Conservation (phyloP, 371 early-diverging fungal species). For the Circinella minor region DNA sequence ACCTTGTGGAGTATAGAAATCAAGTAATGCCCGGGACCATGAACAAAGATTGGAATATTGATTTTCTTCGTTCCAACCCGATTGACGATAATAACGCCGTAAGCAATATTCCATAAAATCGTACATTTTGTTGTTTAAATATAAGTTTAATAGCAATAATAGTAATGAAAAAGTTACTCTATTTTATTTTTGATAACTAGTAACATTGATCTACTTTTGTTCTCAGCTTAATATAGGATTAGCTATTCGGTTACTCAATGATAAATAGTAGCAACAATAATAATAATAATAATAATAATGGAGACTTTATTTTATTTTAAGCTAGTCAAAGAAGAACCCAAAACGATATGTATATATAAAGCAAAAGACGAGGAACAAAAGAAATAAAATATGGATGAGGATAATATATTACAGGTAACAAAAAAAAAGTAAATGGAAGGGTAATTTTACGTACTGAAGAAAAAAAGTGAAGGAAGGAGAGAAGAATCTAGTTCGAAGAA, state of each 20-base stretch:
- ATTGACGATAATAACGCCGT: conserved; percentile 75
- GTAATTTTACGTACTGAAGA: too few relatives aligned
- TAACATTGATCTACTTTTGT: too few relatives aligned
- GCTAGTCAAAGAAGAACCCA: too few relatives aligned
- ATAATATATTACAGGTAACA: too few relatives aligned
- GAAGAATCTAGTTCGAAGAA: too few relatives aligned
- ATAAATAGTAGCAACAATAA: too few relatives aligned
- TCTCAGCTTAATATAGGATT: too few relatives aligned
- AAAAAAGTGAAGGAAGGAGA: too few relatives aligned
- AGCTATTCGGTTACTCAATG: too few relatives aligned
- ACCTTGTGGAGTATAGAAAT: conserved; percentile 80
- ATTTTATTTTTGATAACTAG: too few relatives aligned
- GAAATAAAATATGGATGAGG: neutral
- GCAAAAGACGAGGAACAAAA: neutral
- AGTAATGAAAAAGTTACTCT: too few relatives aligned
- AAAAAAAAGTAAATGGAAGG: conserved; percentile 2
- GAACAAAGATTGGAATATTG: conserved; percentile 80
- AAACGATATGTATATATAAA: neutral
- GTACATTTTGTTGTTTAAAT: conserved; percentile 50
- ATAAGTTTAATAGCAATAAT: too few relatives aligned
- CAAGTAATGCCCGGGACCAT: conserved; percentile 74
- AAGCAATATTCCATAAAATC: conserved; percentile 87
- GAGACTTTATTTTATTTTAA: neutral
- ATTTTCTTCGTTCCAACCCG: conserved; percentile 80
- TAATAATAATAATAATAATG: neutral